Conservation (phyloP, 1,284 basidiomycete genomes). For the Ganoderma lingzhi region DNA sequence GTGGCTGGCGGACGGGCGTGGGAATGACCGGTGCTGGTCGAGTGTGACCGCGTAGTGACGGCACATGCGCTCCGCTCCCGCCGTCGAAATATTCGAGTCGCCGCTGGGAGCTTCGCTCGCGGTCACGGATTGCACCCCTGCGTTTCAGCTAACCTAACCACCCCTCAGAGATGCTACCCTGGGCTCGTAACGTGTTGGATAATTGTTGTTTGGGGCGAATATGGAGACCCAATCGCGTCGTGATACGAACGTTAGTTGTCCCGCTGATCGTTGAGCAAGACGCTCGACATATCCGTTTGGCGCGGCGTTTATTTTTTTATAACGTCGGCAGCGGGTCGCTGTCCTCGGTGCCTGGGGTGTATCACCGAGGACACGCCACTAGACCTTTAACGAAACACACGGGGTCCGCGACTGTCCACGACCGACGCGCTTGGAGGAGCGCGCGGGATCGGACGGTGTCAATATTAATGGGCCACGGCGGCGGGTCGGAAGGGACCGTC, state of each 20-base stretch:
- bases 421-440: neutral
- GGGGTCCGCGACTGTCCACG: neutral
- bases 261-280: neutral
- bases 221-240: neutral
- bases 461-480: neutral
- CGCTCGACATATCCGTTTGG: neutral
- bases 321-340: neutral
- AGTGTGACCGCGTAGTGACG: neutral
- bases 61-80: constrained; percentile 4
- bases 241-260: neutral
- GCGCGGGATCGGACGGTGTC: neutral
- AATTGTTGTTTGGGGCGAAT: neutral
- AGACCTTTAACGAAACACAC: neutral
- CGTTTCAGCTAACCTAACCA: neutral
- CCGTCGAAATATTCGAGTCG: neutral
- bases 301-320: neutral
- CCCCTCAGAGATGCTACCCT: neutral
- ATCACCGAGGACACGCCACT: neutral
- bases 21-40: neutral
- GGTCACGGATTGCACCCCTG: neutral
- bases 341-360: constrained; percentile 1
- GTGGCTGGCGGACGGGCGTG: neutral
- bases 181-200: neutral
- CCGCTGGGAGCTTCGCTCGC: constrained; percentile 1
- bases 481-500: neutral